phyloP scores from a whole-genome alignment of 164 flowering plant genomes.

The Aristolochia contorta region DNA sequence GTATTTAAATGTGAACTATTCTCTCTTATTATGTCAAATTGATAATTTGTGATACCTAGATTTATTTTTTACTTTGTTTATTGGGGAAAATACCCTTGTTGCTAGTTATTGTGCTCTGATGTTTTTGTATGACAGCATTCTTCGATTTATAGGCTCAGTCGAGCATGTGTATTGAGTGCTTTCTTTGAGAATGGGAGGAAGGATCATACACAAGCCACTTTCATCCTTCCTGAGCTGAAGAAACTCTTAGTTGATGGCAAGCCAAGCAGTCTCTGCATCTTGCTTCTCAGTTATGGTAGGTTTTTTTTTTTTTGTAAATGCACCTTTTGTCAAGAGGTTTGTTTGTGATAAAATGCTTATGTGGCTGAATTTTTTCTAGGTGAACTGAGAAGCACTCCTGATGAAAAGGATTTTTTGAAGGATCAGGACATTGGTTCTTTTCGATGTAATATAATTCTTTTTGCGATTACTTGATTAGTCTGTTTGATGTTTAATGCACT shows the following conservation, averaged over 20 bases:
- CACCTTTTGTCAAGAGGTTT: too few relatives aligned
- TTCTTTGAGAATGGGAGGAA: constrained; percentile 29
- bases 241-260: constrained; percentile 47
- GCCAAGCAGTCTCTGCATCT: constrained; percentile 43
- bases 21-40: too few relatives aligned
- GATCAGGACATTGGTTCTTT: constrained; percentile 19
- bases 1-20: constrained; percentile 22
- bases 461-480: background rate
- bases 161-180: constrained; percentile 35
- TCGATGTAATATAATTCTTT: constrained; percentile 18
- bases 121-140: constrained; percentile 25
- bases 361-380: constrained; percentile 21
- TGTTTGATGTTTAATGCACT: too few relatives aligned
- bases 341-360: too few relatives aligned
- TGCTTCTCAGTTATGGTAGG: constrained; percentile 68
- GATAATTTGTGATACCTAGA: background rate
- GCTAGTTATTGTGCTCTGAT: background rate
- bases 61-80: background rate
- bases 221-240: constrained; percentile 61
- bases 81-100: background rate
- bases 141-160: constrained; percentile 34
- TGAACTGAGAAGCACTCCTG: constrained; percentile 15
- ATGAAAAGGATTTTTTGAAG: constrained; percentile 18
- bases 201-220: constrained; percentile 39
- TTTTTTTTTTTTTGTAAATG: background rate